A percentile compares a stretch with the other conserved stretches of the same genome.
Evolutionary conservation across 805 yeast genomes (phyloP).

Genomic region (Saccharomycopsis lassenensis): DNA sequence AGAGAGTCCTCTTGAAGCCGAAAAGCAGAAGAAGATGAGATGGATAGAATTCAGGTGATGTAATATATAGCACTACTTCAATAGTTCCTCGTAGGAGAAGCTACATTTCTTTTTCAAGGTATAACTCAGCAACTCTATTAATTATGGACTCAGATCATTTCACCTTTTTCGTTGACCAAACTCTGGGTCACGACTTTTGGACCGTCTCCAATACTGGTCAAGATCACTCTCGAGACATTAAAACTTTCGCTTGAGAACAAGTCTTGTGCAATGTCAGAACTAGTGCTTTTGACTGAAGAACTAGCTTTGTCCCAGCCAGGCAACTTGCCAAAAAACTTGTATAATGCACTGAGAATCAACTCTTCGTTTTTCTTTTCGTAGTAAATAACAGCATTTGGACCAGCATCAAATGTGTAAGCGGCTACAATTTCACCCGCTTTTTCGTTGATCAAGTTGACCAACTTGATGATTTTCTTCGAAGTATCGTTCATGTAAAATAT

Average conservation of each 20-base stretch:
- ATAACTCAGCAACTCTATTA: background rate
- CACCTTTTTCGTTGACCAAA: conserved; percentile 49
- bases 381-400: conserved; percentile 96
- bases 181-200: conserved; percentile 53
- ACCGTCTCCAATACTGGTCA: conserved; percentile 82
- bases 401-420: conserved; percentile 97
- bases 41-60: background rate
- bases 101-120: background rate
- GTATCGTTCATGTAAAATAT: conserved; percentile 90
- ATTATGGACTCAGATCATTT: conserved; percentile 25
- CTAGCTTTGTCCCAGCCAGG: conserved; percentile 55
- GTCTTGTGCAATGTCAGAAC: conserved; percentile 23
- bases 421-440: conserved; percentile 47
- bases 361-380: conserved; percentile 68
- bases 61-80: background rate
- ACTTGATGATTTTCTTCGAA: conserved; percentile 69
- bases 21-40: background rate
- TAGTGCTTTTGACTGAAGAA: conserved; percentile 21
- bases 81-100: background rate
- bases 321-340: conserved; percentile 45
- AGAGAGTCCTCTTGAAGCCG: background rate
- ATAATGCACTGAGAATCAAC: conserved; percentile 60
- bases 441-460: conserved; percentile 67
- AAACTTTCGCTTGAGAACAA: conserved; percentile 29
- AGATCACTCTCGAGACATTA: conserved; percentile 63